These are phyloP conservation scores for Symbiodinium pilosum DNA, from an alignment of 73 alveolate species.

Conservation along the genomic window DNA sequence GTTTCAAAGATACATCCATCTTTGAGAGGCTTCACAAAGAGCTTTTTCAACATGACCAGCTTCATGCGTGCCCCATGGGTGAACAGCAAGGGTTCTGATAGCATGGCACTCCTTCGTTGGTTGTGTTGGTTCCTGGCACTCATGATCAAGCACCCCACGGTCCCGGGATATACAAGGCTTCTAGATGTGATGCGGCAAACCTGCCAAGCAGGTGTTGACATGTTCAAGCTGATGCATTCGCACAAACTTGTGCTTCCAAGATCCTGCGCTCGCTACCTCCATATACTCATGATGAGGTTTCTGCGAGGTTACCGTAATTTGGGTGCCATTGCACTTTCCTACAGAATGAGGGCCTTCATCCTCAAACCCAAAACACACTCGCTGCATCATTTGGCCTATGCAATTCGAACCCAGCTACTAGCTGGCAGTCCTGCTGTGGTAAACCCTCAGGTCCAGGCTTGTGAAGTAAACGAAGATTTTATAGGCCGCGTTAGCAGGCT, in stretches of 20 bases:
- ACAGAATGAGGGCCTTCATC: background rate
- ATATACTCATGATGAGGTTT: background rate
- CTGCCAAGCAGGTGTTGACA: background rate
- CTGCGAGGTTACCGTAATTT: background rate
- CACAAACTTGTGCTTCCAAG: background rate
- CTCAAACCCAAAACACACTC: constrained; percentile 21
- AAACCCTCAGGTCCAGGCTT: background rate
- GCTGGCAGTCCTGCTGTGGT: background rate
- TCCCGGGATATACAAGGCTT: background rate
- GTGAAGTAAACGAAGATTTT: background rate
- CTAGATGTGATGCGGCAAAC: background rate
- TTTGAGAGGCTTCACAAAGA: background rate
- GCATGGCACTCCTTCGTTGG: background rate
- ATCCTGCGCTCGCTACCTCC: background rate
- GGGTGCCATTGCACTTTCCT: background rate
- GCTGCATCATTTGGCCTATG: background rate
- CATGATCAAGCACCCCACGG: background rate
- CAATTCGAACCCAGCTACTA: background rate
- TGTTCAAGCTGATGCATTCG: background rate
- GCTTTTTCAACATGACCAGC: background rate
- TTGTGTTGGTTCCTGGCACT: background rate
- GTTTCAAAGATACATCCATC: background rate
- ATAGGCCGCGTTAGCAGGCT: background rate
- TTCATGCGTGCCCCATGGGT: background rate
- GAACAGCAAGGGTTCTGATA: background rate